phyloP scores from a whole-genome alignment of 2,329 filamentous ascomycete genomes.

The Fusarium sp. region DNA sequence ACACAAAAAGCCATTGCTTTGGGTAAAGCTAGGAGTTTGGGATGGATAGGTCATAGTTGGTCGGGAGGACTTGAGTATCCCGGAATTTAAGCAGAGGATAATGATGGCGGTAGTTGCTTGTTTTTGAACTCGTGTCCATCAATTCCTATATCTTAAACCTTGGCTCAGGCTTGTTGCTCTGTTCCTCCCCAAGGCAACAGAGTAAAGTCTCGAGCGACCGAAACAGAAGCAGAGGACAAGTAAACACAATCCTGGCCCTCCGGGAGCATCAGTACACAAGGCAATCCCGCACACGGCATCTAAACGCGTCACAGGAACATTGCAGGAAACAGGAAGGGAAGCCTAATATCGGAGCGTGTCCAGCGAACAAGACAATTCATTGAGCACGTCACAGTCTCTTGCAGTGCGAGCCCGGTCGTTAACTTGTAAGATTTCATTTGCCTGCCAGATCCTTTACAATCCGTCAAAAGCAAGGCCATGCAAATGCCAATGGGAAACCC shows the following conservation, averaged over 20 bases:
- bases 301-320: constrained; percentile 2
- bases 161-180: neutral
- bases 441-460: constrained; percentile 63
- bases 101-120: neutral
- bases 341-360: constrained; percentile 21
- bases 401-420: constrained; percentile 43
- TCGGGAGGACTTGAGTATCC: neutral
- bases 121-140: neutral
- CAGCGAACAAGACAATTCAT: constrained; percentile 40
- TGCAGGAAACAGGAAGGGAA: neutral
- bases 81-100: neutral
- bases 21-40: constrained; percentile 5
- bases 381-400: constrained; percentile 39
- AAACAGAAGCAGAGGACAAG: neutral
- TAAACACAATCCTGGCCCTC: neutral
- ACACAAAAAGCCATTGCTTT: neutral
- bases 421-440: constrained; percentile 64
- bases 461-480: constrained; percentile 63
- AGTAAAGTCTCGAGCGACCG: neutral
- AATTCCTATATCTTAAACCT: neutral
- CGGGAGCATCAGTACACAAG: neutral
- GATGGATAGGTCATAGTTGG: neutral
- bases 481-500: constrained; percentile 62
- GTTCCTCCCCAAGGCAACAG: neutral
- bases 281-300: neutral